Evolutionary conservation across 345 rosid genomes (phyloP).

Genomic region (Lepidium africanum): DNA sequence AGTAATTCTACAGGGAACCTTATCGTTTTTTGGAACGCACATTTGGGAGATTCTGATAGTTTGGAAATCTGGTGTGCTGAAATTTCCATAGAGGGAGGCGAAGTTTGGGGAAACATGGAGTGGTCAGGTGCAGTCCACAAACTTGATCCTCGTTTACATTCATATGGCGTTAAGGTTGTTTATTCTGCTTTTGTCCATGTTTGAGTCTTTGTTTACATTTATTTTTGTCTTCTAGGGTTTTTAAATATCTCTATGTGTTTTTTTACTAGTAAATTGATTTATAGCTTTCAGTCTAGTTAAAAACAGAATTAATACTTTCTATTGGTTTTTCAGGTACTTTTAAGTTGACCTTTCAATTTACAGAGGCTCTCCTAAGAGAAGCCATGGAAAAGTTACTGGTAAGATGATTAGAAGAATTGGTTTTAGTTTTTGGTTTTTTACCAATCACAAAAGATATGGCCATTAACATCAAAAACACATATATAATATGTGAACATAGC

Average conservation of each 20-base stretch:
- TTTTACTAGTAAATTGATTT: too few relatives aligned
- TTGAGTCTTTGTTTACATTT: background rate
- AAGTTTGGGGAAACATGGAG: background rate
- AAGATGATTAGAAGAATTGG: too few relatives aligned
- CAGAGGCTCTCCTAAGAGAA: too few relatives aligned
- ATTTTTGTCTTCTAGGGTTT: too few relatives aligned
- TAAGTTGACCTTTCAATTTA: too few relatives aligned
- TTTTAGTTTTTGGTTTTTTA: background rate
- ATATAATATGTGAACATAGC: background rate
- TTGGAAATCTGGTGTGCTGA: slow-evolving; percentile 1
- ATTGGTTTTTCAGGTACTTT: too few relatives aligned
- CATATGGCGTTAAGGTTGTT: background rate
- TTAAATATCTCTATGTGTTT: too few relatives aligned
- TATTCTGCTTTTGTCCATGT: background rate
- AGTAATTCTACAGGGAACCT: background rate
- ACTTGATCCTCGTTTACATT: background rate
- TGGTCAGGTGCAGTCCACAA: background rate
- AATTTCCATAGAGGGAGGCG: background rate
- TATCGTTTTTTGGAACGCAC: background rate
- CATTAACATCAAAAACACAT: background rate
- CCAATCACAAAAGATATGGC: background rate
- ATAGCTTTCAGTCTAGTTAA: too few relatives aligned
- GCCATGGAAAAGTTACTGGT: too few relatives aligned
- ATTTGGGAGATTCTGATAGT: background rate
- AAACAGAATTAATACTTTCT: too few relatives aligned